Base-by-base conservation (phyloP, 2,329 filamentous ascomycete genomes). In the Fusarium dlaminii region DNA sequence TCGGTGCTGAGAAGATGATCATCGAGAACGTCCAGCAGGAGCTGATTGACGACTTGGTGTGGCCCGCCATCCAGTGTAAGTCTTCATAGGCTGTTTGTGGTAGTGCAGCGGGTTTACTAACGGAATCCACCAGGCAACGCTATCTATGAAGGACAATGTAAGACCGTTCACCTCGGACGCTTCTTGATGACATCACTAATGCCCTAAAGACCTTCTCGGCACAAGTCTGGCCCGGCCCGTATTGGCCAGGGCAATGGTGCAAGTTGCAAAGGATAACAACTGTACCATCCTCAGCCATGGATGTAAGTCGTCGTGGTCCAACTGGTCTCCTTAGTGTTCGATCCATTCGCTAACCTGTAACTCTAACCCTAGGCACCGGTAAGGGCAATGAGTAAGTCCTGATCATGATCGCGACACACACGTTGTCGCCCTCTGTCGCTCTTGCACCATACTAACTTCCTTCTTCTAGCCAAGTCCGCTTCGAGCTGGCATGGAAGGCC, bases 31-130 rank as follows among this genome's bases (percentile, higher is more conserved):
- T 95, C 58, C 88, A 90, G 75, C 86, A 87, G 77, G 91, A 93
- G 83, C 93, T 95, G 79, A 88, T 95, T 72, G 91, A 94, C 76
- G 88, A 94, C 82, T 86, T 95, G 42, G 92, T 91, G 86, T 94
- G 91, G 87, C 91, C 89, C 58, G 93, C 92, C 68, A 89, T 95
- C 75, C 91, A 93, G 82, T 93, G 64, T 67, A 48, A 48, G 45
- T 48, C 4, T 17, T 15, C 18, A 22, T 0, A 8, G 9, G 7
- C 27, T 30, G 27, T 17, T 48, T 30, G 6, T 8, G 20, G 45
- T 30, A 22, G 12, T 17, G 7, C 27, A 22, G 9, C 20, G 20
- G 20, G 13, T 30, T 48, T 15, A 48, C 45, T 48, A 48, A 48
- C 27, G 9, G 27, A 48, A 48, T 30, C 27, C 27, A 30, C 45